These are phyloP conservation scores for Gynostemma pentaphyllum DNA, from an alignment of 306 rosid species.

Conservation along the genomic window DNA sequence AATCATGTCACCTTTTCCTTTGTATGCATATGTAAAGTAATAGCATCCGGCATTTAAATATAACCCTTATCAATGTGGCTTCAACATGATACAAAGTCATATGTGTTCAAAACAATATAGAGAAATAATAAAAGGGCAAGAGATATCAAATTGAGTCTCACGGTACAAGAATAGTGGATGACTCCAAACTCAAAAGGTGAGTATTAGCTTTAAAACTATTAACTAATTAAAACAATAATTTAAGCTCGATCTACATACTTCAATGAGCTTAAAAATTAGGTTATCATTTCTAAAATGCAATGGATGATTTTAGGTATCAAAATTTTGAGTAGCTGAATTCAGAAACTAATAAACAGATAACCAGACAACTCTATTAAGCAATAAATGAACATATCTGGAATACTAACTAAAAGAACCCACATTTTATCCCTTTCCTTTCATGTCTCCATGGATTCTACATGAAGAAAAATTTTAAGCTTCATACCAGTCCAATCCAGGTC, in stretches of 20 bases:
- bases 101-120: neutral
- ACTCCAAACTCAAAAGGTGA: neutral
- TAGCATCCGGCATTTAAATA: neutral
- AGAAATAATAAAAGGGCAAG: neutral
- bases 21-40: neutral
- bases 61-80: neutral
- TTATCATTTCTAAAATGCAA: neutral
- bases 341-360: neutral
- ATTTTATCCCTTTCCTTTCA: neutral
- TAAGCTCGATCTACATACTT: neutral
- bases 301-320: neutral
- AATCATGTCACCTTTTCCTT: neutral
- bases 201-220: neutral
- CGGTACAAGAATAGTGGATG: neutral
- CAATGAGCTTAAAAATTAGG: neutral
- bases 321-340: neutral
- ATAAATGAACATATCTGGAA: neutral
- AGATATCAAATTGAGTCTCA: neutral
- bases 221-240: neutral
- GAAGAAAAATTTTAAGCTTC: neutral
- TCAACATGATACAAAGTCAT: neutral
- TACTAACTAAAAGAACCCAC: neutral
- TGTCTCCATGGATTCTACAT: neutral
- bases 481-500: neutral
- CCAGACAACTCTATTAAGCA: too few species aligned